phyloP scores from a whole-genome alignment of 257 asterid species.

The Nyctanthes arbortristis region DNA sequence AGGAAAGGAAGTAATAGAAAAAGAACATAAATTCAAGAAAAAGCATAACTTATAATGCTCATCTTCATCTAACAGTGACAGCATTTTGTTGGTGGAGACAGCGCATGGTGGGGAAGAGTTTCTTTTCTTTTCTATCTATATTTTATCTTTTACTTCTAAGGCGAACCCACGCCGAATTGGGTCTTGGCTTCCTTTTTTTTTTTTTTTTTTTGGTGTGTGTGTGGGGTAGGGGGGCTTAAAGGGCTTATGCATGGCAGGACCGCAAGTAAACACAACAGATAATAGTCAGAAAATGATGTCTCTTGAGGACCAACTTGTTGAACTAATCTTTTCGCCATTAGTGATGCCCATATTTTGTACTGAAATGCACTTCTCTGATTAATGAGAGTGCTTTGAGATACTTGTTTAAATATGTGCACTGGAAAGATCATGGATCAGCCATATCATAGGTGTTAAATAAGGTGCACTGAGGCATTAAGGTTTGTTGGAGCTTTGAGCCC shows the following conservation, averaged over 20 bases:
- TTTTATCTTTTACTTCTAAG: too few species aligned
- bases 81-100: neutral
- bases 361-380: too few species aligned
- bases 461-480: neutral
- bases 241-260: neutral
- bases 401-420: neutral
- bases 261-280: too few species aligned
- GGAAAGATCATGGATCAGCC: neutral
- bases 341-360: too few species aligned
- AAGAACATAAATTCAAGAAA: slow-evolving; percentile 17
- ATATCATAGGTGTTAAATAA: neutral
- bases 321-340: too few species aligned
- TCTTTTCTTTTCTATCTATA: too few species aligned
- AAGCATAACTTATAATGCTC: slow-evolving; percentile 4
- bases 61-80: slow-evolving; percentile 1
- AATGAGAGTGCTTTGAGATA: too few species aligned
- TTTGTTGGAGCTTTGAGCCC: neutral
- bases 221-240: neutral
- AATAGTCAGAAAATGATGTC: too few species aligned
- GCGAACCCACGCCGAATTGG: too few species aligned
- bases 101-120: neutral
- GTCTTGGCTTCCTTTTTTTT: too few species aligned
- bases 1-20: slow-evolving; percentile 15
- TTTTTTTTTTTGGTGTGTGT: too few species aligned
- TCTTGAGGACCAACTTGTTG: too few species aligned